These are phyloP conservation scores for Ophiostoma fasciatum DNA, from an alignment of 2,329 filamentous ascomycete genomes.

Conservation along the genomic window DNA sequence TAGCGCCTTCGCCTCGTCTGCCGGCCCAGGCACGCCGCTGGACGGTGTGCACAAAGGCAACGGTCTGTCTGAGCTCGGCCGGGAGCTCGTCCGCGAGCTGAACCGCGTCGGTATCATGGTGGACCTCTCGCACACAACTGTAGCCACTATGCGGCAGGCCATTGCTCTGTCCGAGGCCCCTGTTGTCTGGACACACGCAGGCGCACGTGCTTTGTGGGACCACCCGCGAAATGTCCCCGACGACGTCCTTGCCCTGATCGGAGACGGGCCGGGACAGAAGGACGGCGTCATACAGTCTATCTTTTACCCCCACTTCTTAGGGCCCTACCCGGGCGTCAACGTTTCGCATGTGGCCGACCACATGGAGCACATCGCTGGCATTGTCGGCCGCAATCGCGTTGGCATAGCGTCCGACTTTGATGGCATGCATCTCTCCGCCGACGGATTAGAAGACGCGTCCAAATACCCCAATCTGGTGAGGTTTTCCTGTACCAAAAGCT, in stretches of 20 bases:
- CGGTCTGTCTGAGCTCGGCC: constrained; percentile 1
- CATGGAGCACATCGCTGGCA: constrained; percentile 63
- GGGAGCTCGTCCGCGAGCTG: neutral
- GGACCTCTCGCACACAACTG: neutral
- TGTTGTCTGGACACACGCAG: constrained; percentile 2
- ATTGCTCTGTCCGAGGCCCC: neutral
- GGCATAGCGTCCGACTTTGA: constrained; percentile 85
- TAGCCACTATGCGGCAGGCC: neutral
- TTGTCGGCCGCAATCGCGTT: constrained; percentile 76
- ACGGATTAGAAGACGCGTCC: constrained; percentile 68
- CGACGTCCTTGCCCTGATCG: constrained; percentile 20
- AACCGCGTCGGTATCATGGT: constrained; percentile 3
- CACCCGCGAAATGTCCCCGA: constrained; percentile 18
- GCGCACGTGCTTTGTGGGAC: neutral
- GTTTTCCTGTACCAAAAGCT: too few relatives aligned
- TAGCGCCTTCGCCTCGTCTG: constrained; percentile 1
- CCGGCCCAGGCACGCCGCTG: neutral
- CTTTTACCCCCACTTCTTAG: constrained; percentile 17
- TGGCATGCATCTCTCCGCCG: constrained; percentile 49
- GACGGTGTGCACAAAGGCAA: neutral
- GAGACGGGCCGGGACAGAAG: constrained; percentile 15
- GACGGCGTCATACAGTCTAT: constrained; percentile 24
- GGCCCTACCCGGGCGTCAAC: constrained; percentile 35
- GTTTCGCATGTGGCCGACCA: constrained; percentile 42
- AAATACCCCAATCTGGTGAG: constrained; percentile 62